Evolutionary conservation across 345 rosid genomes (phyloP), one percentile per base, ranked within the genome.

Genomic region (Aurinia saxatilis): DNA sequence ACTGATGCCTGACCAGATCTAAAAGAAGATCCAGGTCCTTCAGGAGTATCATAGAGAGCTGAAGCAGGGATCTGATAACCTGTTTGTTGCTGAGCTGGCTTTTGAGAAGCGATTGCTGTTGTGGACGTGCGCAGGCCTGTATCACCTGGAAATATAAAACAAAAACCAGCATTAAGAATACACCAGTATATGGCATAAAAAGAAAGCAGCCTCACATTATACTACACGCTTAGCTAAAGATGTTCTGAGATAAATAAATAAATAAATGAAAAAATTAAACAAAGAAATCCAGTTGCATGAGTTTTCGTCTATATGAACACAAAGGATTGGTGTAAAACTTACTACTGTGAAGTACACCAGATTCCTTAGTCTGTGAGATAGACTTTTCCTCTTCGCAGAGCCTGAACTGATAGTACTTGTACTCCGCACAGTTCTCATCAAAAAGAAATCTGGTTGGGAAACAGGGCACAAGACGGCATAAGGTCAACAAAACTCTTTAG

Each of bases 31-130:
- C 55, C 42, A 40, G 73, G 65, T 64, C 82, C 93, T 66, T 79
- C 91, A 47, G 76, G 57, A 8, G 66, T 59, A 70, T 85, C 95
- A 57, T 87, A 85, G 53, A 93, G 78, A 68, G 99, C 96, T 52
- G 99, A 84, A 35, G 97, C 91, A 55, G 99, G 95, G 29, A 63
- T 93, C 77, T 83, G 96, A 65, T 81, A 93, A 67, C 84, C 80
- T 50, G 81, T 66, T 60, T 79, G 86, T 72, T 72, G 88, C 67
- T 62, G 82, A 62, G 62, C 70, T 21, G 80, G 73, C 56, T 84
- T 75, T 66, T 80, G 83, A 27, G 81, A 70, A 71, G 57, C 33
- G 67, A 55, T 60, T 11, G 75, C 36, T 10, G 79, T 60, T 48
- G 82, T 79, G 44, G 88, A 76, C 63, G 67, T 68, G 13, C 80